Percentiles rank a stretch among this genome's conserved stretches.
Conservation (phyloP, 2,329 filamentous ascomycete genomes). For the Sporothrix pallida region DNA sequence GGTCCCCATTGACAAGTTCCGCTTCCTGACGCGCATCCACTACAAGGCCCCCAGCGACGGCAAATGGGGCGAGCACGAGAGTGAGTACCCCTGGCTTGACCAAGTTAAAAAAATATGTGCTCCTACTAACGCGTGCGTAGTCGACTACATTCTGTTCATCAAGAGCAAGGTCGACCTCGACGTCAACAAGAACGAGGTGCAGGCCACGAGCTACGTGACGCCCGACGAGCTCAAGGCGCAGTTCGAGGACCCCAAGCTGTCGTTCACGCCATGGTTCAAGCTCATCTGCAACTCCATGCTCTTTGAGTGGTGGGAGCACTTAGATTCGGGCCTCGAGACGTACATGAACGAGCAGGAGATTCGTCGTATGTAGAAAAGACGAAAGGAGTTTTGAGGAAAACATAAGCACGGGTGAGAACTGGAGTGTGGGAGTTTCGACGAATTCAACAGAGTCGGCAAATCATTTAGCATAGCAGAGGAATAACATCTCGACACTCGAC, state of each 20-base stretch:
- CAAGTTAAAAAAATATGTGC: not conserved
- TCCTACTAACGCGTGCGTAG: slow-evolving; percentile 50
- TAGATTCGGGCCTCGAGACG: slow-evolving; percentile 80
- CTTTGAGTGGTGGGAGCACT: slow-evolving; percentile 94
- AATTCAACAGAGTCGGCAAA: slow-evolving; percentile 14
- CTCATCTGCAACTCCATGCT: slow-evolving; percentile 97
- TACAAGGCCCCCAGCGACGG: slow-evolving; percentile 97
- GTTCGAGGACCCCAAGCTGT: slow-evolving; percentile 79
- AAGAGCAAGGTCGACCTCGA: slow-evolving; percentile 86
- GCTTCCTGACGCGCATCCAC: slow-evolving; percentile 94
- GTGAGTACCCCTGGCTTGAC: slow-evolving; percentile 57
- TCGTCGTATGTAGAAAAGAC: slow-evolving; percentile 71
- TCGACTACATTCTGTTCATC: slow-evolving; percentile 99
- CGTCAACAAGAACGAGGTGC: slow-evolving; percentile 85
- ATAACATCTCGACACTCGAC: not conserved
- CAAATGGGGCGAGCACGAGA: slow-evolving; percentile 98
- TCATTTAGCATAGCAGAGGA: slow-evolving; percentile 11
- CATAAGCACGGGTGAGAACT: not conserved
- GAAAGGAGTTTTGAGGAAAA: not conserved
- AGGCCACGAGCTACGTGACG: slow-evolving; percentile 82
- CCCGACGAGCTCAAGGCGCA: slow-evolving; percentile 81
- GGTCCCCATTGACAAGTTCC: slow-evolving; percentile 89
- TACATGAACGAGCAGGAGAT: slow-evolving; percentile 87
- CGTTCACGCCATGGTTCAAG: slow-evolving; percentile 99
- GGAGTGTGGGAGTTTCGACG: not conserved